phyloP scores from a whole-genome alignment of 2,329 filamentous ascomycete species.

The Talaromyces sp. region DNA sequence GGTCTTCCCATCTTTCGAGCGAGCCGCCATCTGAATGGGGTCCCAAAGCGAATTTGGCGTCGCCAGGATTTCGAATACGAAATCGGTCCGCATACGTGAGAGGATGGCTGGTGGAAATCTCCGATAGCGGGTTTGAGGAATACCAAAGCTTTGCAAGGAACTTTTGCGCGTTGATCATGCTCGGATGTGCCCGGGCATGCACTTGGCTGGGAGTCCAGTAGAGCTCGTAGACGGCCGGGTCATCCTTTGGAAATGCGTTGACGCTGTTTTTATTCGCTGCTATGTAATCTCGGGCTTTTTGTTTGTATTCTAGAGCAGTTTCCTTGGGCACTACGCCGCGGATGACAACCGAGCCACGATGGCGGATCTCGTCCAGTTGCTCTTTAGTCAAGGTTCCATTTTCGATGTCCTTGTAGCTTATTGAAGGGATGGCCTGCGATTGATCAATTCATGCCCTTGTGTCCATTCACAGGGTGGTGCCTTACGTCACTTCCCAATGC shows the following conservation, averaged over 20 bases:
- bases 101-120: slow-evolving; percentile 54
- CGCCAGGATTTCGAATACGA: slow-evolving; percentile 68
- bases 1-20: slow-evolving; percentile 69
- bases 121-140: slow-evolving; percentile 47
- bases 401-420: slow-evolving; percentile 38
- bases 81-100: slow-evolving; percentile 68
- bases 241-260: slow-evolving; percentile 61
- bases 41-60: slow-evolving; percentile 66
- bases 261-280: slow-evolving; percentile 52
- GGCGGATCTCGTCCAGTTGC: slow-evolving; percentile 46
- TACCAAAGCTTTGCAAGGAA: slow-evolving; percentile 65
- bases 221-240: slow-evolving; percentile 61
- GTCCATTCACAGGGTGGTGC: neutral
- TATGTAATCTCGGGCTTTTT: slow-evolving; percentile 62
- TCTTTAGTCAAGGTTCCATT: neutral
- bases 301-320: slow-evolving; percentile 63
- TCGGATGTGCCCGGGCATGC: slow-evolving; percentile 63
- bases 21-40: slow-evolving; percentile 72
- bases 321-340: slow-evolving; percentile 61
- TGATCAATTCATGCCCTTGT: neutral
- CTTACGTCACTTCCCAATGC: slow-evolving; percentile 40
- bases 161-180: slow-evolving; percentile 58
- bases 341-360: slow-evolving; percentile 62
- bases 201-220: slow-evolving; percentile 56
- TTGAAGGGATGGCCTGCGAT: slow-evolving; percentile 40